Evolutionary conservation across 1,284 basidiomycete species (phyloP), one percentile per base, ranked within the genome.

Genomic region (Trametes versicolor): DNA sequence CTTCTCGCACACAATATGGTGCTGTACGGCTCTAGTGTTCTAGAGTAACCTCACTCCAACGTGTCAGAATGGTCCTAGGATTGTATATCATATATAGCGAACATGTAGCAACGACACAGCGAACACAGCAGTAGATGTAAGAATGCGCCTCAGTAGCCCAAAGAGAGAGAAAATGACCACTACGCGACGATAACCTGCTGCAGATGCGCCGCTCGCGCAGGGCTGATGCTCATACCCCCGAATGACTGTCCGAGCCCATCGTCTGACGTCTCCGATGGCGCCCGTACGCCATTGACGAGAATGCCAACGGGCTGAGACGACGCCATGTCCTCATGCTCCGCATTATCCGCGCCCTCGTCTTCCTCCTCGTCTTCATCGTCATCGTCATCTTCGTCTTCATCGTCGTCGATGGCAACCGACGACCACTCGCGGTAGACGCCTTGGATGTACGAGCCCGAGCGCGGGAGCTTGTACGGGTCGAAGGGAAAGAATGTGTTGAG

Each of bases 401-500:
- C 90, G 0, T 85, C 87, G 21, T 87, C 89, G 55, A 93, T 87
- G n/a, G 90, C 89, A 4, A 94, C 92, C 32, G 84, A 80, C 17
- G 85, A 79, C 92, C 92, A 94, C 67, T 93, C 92, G 43, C 93
- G 81, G 70, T 94, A 94, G 19, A 93, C 83, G 15, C 82, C 83
- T 57, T 90, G 85, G 47, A 94, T 91, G 70, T 89, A 93, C n/a
- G 77, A 76, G 48, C 83, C 80, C 52, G 91, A 93, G 60, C 85
- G 84, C 1, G 94, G 93, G 2, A 99, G 87, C 70, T 91, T 94
- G 81, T 96, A 99, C 1, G 98, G 98, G 76, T 99, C 98, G 76
- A 99, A 99, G 0, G 98, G 98, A 82, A 99, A 99, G 82, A 99
- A 99, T 15, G 91, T 90, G 75, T 97, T 96, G 54, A 99, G 83